Base-by-base conservation (phyloP, 345 rosid genomes). In the Boechera stricta region DNA sequence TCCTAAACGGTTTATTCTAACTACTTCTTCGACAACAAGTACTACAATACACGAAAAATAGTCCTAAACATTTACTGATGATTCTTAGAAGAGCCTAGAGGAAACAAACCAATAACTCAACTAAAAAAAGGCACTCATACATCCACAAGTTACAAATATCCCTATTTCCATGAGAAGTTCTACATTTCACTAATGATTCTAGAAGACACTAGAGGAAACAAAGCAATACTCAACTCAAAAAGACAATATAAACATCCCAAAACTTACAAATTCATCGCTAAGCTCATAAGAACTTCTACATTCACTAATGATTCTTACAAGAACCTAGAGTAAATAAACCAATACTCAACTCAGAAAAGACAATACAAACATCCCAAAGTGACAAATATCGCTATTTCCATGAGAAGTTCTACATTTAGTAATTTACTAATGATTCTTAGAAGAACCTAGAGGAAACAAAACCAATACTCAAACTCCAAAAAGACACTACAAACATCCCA, bases 51-150 rank as follows among this genome's bases (percentile, higher is more conserved):
- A 10, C 4, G 28, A 29, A 29, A 13, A 8, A 28, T 2, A 31
- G n/a, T 44, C 21, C 51, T 38, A 42, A 21, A 48, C 48, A 55
- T 26, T 8, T 1, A 74, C 36, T 21, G 8, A 66, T 67, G 72
- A 57, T 10, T 57, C 66, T 6, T 33, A 28, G 41, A 21, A 41
- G 1, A 63, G 33, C 52, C 55, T 21, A 21, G 5, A 45, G 24
- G 13, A 59, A 32, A 47, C 16, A 58, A 51, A 41, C 62, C 53
- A 53, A 62, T 39, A 55, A 42, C 31, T 52, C 56, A 13, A 55
- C 8, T 4, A 2, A 54, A 2, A 2, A 15, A 12, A 28, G n/a
- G 0, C 36, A 55, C 31, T 6, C 60, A n/a, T 10, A 24, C 32
- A 52, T 52, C 26, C 26, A 10, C 21, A 10, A 16, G 6, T 38